Evolutionary conservation across 140 eudicot genomes (phyloP).

Genomic region (Cichorium intybus): DNA sequence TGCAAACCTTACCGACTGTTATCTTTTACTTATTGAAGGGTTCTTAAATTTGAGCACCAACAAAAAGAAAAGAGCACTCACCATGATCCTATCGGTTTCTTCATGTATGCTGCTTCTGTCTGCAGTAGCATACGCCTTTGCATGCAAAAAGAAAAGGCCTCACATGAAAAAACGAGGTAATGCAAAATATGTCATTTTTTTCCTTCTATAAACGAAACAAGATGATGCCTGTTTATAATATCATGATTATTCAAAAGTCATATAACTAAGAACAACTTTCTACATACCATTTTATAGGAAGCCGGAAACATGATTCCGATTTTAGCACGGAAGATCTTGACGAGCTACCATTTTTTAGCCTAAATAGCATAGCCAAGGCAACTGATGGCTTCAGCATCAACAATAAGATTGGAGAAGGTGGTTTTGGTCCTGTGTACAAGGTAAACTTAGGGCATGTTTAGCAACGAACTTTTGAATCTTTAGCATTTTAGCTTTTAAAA

Average conservation of each 20-base stretch:
- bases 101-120: neutral
- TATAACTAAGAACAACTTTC: neutral
- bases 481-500: too few relatives aligned
- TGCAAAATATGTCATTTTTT: neutral
- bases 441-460: too few relatives aligned
- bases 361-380: constrained; percentile 15
- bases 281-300: constrained; percentile 7
- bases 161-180: constrained; percentile 15
- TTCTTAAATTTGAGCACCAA: neutral
- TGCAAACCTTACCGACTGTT: neutral
- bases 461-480: too few relatives aligned
- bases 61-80: neutral
- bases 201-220: neutral
- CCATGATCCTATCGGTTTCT: neutral
- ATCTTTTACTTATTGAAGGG: neutral
- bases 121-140: constrained; percentile 15
- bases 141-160: constrained; percentile 8
- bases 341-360: constrained; percentile 18
- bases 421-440: constrained; percentile 34
- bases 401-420: constrained; percentile 34
- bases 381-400: constrained; percentile 15
- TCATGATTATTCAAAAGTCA: neutral
- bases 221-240: neutral
- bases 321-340: constrained; percentile 15
- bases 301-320: neutral